phyloP scores from a whole-genome alignment of 768 basidiomycete genomes.

The Leccinum rimulosum region DNA sequence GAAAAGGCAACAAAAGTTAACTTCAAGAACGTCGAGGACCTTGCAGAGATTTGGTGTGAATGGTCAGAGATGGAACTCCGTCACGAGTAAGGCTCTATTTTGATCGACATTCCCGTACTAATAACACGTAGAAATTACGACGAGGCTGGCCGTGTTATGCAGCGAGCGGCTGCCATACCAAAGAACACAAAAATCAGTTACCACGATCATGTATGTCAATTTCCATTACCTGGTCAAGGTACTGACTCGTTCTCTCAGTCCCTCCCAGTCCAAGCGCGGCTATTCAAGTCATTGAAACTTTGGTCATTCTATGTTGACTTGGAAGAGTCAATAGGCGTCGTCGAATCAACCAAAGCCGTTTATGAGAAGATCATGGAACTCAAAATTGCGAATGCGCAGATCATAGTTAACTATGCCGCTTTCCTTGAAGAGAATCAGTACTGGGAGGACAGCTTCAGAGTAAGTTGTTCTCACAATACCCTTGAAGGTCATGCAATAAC shows the following conservation, averaged over 20 bases:
- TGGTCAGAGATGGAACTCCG: constrained; percentile 99
- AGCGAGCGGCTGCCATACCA: constrained; percentile 88
- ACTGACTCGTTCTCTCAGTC: constrained; percentile 44
- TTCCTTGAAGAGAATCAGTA: constrained; percentile 98
- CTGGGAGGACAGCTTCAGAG: constrained; percentile 98
- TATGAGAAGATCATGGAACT: constrained; percentile 97
- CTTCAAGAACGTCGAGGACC: constrained; percentile 94
- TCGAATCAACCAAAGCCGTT: constrained; percentile 86
- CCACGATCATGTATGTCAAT: constrained; percentile 79
- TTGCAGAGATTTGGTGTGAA: constrained; percentile 99
- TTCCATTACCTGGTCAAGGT: neutral
- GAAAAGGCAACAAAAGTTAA: constrained; percentile 91
- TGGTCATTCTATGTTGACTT: constrained; percentile 99
- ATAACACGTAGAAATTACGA: constrained; percentile 80
- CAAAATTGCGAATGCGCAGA: constrained; percentile 96
- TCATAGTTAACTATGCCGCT: constrained; percentile 94
- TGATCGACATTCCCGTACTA: constrained; percentile 2
- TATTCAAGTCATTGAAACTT: constrained; percentile 97
- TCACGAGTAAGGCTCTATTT: constrained; percentile 68
- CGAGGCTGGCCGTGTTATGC: constrained; percentile 93
- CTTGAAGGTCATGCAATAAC: constrained; percentile 7
- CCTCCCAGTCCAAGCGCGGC: constrained; percentile 78
- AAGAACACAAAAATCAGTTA: constrained; percentile 90
- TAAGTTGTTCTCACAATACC: constrained; percentile 41
- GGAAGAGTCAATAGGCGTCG: constrained; percentile 94